Conservation (phyloP, 1,139 yeast species). For the Pichia sorboxylosa region DNA sequence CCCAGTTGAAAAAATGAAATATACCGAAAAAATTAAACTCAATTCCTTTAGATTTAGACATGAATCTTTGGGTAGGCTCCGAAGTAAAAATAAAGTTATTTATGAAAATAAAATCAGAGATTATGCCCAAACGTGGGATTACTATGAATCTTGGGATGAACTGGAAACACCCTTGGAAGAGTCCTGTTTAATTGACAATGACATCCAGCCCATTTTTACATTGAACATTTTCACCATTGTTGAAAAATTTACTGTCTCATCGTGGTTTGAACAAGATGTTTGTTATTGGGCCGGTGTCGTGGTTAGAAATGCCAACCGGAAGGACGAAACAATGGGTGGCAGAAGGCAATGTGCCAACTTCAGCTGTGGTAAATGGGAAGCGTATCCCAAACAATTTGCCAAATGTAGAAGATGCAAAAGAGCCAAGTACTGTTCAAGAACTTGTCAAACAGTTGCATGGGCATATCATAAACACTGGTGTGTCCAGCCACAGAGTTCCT, state of each 20-base stretch:
- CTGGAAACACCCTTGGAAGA: constrained; percentile 30
- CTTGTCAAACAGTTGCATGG: constrained; percentile 91
- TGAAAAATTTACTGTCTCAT: constrained; percentile 75
- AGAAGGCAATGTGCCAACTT: constrained; percentile 91
- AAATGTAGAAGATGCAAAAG: constrained; percentile 91
- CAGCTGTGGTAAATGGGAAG: constrained; percentile 94
- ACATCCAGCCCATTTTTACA: constrained; percentile 39
- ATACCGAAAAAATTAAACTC: constrained; percentile 19
- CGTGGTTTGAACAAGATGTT: constrained; percentile 57
- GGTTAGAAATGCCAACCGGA: constrained; percentile 88
- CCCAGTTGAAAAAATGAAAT: constrained; percentile 18
- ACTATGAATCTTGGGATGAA: constrained; percentile 45
- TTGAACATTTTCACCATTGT: constrained; percentile 81
- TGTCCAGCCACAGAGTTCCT: constrained; percentile 19
- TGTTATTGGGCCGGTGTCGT: constrained; percentile 96
- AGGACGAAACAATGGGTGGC: constrained; percentile 80
- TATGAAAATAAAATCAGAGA: constrained; percentile 16
- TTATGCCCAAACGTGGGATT: constrained; percentile 38
- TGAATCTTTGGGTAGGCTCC: constrained; percentile 19
- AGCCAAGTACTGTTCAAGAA: constrained; percentile 87
- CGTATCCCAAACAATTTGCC: constrained; percentile 79
- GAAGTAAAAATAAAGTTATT: constrained; percentile 17
- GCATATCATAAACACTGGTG: constrained; percentile 93
- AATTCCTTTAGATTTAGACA: constrained; percentile 19
- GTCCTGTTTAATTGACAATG: constrained; percentile 33